phyloP scores from a whole-genome alignment of 192 early-diverging fungal species.

The Backusella luteola region DNA sequence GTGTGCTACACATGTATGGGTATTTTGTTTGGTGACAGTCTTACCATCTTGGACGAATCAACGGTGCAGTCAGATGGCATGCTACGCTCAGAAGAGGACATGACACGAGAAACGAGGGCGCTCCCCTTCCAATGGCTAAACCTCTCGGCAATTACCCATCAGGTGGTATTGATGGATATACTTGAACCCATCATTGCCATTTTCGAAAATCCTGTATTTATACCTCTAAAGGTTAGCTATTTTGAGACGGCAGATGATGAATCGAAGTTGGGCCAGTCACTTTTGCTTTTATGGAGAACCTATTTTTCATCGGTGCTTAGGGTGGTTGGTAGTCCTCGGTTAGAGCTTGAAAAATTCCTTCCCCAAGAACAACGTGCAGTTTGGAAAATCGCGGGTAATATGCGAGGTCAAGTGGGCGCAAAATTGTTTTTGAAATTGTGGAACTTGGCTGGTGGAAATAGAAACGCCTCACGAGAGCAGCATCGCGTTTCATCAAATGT shows the following conservation, averaged over 20 bases:
- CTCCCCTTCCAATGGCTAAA: constrained; percentile 40
- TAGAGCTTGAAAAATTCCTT: constrained; percentile 57
- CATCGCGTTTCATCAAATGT: neutral
- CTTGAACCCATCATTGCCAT: constrained; percentile 22
- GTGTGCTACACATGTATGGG: constrained; percentile 26
- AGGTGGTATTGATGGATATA: constrained; percentile 33
- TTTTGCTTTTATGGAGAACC: constrained; percentile 23
- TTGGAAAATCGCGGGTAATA: constrained; percentile 58
- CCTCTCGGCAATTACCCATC: constrained; percentile 38
- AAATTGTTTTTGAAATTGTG: constrained; percentile 55
- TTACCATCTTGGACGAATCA: neutral
- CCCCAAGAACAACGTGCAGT: constrained; percentile 56
- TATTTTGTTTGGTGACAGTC: constrained; percentile 32
- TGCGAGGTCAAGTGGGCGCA: constrained; percentile 52
- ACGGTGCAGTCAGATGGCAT: neutral
- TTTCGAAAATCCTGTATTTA: constrained; percentile 21
- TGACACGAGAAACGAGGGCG: neutral
- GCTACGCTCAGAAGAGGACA: constrained; percentile 3
- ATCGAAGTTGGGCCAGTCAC: neutral
- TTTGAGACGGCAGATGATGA: neutral
- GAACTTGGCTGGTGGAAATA: constrained; percentile 33
- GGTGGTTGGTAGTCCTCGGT: constrained; percentile 50
- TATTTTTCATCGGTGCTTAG: constrained; percentile 41
- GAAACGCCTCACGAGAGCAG: neutral
- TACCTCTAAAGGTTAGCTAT: neutral